Evolutionary conservation across 1,139 yeast genomes (phyloP).

Genomic region (Pichia sp.): DNA sequence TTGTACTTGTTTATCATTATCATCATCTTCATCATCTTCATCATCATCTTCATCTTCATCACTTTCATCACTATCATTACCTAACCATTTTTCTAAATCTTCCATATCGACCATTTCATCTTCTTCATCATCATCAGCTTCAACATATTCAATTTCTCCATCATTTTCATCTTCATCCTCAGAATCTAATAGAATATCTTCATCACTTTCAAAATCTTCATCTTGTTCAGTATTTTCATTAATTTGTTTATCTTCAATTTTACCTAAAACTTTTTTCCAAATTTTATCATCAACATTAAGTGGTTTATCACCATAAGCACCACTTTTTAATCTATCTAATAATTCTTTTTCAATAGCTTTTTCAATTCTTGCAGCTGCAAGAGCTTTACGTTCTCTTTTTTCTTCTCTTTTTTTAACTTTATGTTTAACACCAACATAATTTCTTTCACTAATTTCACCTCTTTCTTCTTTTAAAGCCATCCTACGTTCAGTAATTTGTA

Average conservation of each 20-base stretch:
- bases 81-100: slow-evolving; percentile 87
- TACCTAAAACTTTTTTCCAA: slow-evolving; percentile 90
- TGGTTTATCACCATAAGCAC: slow-evolving; percentile 98
- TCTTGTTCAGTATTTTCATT: slow-evolving; percentile 52
- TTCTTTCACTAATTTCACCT: slow-evolving; percentile 51
- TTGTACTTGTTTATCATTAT: slow-evolving; percentile 31
- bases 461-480: slow-evolving; percentile 76
- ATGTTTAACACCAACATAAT: slow-evolving; percentile 84
- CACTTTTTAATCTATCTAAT: slow-evolving; percentile 88
- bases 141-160: slow-evolving; percentile 82
- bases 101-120: slow-evolving; percentile 88
- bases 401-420: slow-evolving; percentile 93
- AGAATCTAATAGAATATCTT: slow-evolving; percentile 27
- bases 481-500: slow-evolving; percentile 93
- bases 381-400: slow-evolving; percentile 90
- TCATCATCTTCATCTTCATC: slow-evolving; percentile 20
- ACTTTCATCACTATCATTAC: slow-evolving; percentile 37
- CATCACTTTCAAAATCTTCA: slow-evolving; percentile 38
- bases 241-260: slow-evolving; percentile 53
- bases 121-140: slow-evolving; percentile 63
- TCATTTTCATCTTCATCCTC: slow-evolving; percentile 57
- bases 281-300: slow-evolving; percentile 91
- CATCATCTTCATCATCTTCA: slow-evolving; percentile 27
- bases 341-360: slow-evolving; percentile 94
- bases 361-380: slow-evolving; percentile 94